These are phyloP conservation scores for Sporothrix curviconia DNA, from an alignment of 2,329 filamentous ascomycete species.

Conservation along the genomic window DNA sequence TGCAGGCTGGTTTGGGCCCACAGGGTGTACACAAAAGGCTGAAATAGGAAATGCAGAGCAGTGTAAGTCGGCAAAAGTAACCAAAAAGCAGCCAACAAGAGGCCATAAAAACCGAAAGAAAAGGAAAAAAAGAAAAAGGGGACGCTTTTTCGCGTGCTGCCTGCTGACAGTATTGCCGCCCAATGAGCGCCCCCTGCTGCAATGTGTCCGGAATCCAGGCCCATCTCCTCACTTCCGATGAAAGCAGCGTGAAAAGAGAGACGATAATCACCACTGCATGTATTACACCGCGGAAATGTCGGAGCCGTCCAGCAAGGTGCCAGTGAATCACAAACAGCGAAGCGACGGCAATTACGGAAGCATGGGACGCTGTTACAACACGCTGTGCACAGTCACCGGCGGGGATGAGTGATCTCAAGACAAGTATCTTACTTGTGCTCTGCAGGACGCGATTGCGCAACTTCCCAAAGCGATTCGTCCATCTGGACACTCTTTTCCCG, in stretches of 20 bases:
- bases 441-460: background rate
- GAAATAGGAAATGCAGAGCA: background rate
- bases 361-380: too few species aligned
- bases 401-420: too few species aligned
- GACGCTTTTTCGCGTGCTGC: background rate
- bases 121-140: background rate
- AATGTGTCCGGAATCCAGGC: too few species aligned
- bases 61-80: too few species aligned
- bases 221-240: too few species aligned
- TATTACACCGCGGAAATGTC: background rate
- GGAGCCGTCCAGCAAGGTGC: background rate
- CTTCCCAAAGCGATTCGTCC: background rate
- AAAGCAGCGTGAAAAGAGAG: too few species aligned
- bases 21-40: background rate
- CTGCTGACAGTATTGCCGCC: background rate
- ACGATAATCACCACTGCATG: too few species aligned
- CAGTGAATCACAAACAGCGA: too few species aligned
- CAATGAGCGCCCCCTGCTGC: background rate
- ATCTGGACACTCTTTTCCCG: background rate
- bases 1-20: background rate
- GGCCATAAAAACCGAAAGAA: background rate
- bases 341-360: too few species aligned
- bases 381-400: too few species aligned
- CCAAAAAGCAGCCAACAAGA: background rate
- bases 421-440: too few species aligned